Base-by-base conservation (phyloP, 768 basidiomycete genomes). In the Hydnomerulius pinastri region DNA sequence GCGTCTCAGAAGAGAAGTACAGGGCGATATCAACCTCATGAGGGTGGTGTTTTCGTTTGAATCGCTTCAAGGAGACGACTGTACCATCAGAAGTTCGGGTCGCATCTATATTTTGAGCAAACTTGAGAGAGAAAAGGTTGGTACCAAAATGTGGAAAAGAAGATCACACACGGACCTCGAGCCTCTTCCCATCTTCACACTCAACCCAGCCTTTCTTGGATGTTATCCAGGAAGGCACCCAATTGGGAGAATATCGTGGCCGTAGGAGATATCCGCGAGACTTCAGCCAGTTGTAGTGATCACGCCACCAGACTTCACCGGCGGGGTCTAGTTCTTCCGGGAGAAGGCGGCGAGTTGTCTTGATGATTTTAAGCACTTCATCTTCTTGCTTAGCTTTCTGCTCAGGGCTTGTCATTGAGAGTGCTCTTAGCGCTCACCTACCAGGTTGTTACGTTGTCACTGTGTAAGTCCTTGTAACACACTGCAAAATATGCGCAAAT, bases 221-320 rank as follows among this genome's bases (percentile, higher is more conserved):
- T 43, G 6, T 17, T 27, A n/a, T 44, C 73, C 73, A 75, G 62
- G 71, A 30, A 21, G 41, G 67, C 4, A 75, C 68, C 28, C 53
- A 53, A 5, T 58, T 55, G n/a, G 60, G 46, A 4, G 72, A 53
- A 45, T 67, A 73, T 1, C 74, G 60, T 1, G 67, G 57, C 2
- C 72, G 67, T 8, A 75, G 61, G 9, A 54, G 40, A 48, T 73
- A 74, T 15, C 72, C 70, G n/a, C 50, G 48, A 12, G 48, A 55
- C 20, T 59, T 39, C 2, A 72, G 0, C 69, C 70, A 72, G 1
- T 42, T n/a, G 35, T 68, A 64, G 48, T 61, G 63, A 29, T 60
- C 56, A 2, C 59, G 24, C 59, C 59, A 61, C 51, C 56, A 58
- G 10, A 43, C 13, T 40, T 51, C 56, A 18, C 48, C 40, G 2